Base-by-base conservation (phyloP, 192 early-diverging fungal genomes). In the Coemansia sp. region DNA sequence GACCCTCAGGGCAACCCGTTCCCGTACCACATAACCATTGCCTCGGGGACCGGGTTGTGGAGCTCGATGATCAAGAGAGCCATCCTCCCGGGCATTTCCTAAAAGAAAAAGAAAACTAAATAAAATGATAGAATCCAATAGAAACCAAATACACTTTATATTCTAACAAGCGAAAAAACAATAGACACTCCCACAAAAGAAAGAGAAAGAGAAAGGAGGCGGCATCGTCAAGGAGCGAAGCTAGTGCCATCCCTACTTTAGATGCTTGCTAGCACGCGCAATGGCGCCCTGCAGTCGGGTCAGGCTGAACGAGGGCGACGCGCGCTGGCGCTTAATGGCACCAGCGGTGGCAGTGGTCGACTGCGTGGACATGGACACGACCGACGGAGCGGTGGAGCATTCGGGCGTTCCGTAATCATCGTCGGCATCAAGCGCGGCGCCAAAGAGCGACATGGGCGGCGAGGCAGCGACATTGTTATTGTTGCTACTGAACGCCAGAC, bases 1-100 rank as follows among this genome's bases (percentile, higher is more conserved):
- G 71, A 26, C 58, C 57, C 71, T 18, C 68, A 76, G 43, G 54
- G 47, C 46, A 82, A 76, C 54, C 79, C 79, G 19, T 82, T 82
- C 39, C 79, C 79, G 0, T 76, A 71, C 57, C 79, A 82, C 66
- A 82, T 82, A 22, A 54, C 63, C 16, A 66, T 82, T 4, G 68
- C 71, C 0, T 71, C 79, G 9, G 60, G 65, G 5, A 65, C 79
- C 0, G 79, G 79, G 6, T 52, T 82, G 8, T 82, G 79, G 79
- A 71, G 68, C 54, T 76, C 74, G n/a, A 82, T 82, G 79, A 69
- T 82, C 57, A 82, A 82, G 43, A 70, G 79, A 0, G 79, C 79
- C 15, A 82, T 82, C 13, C 74, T 68, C 18, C 74, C 79, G 3
- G 60, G 70, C 37, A 59, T 60, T 1, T 65, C 65, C 12, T 73